These are phyloP conservation scores for Rhododendron molle DNA, from an alignment of 148 eudicot species.

Conservation along the genomic window DNA sequence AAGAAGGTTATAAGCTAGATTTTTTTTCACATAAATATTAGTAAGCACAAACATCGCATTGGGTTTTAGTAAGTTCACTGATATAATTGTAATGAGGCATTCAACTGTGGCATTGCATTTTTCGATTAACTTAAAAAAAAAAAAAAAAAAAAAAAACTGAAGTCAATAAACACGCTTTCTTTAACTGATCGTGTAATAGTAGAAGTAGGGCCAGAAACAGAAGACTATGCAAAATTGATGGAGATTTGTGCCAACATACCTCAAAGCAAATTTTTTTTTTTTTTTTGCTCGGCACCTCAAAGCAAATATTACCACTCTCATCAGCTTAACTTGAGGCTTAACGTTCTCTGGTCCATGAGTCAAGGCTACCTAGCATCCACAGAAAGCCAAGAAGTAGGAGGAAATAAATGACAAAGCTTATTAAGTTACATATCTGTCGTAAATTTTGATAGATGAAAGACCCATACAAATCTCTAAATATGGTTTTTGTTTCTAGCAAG, in stretches of 20 bases:
- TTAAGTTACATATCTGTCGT: background rate
- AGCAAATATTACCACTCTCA: constrained; percentile 70
- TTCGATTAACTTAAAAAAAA: background rate
- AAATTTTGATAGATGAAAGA: background rate
- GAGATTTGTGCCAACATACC: constrained; percentile 35
- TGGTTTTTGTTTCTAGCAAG: background rate
- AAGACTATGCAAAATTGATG: background rate
- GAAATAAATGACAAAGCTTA: background rate
- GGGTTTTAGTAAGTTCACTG: background rate
- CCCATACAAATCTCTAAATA: background rate
- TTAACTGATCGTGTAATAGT: background rate
- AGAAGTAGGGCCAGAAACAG: background rate
- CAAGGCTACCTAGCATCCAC: constrained; percentile 67
- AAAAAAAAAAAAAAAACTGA: background rate
- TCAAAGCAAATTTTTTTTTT: constrained; percentile 98
- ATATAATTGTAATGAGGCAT: no score
- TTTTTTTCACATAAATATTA: background rate
- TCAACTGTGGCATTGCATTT: background rate
- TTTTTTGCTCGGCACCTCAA: no score
- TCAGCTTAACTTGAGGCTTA: constrained; percentile 91
- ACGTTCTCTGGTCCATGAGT: constrained; percentile 99
- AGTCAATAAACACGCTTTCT: background rate
- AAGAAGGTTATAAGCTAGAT: background rate
- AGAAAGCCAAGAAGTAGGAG: constrained; percentile 5
- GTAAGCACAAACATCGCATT: background rate